A percentile compares a stretch with the other conserved stretches of the same genome.
Evolutionary conservation across 495 filamentous ascomycete genomes (phyloP).

Genomic region (Amniculicola lignicola): DNA sequence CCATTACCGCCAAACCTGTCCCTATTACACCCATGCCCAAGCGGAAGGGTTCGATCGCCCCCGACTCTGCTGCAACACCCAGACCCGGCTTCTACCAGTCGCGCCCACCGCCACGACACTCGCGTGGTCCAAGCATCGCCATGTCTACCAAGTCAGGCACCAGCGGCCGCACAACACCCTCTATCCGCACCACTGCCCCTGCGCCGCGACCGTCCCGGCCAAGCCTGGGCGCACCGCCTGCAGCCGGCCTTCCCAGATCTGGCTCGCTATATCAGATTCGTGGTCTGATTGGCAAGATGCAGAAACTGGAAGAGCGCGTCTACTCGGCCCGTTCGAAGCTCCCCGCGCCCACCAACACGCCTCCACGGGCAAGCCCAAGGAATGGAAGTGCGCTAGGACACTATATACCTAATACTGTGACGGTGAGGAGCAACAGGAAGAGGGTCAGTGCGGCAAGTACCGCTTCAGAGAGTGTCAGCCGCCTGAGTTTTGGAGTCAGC

Average conservation of each 20-base stretch:
- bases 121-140: slow-evolving; percentile 54
- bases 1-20: slow-evolving; percentile 31
- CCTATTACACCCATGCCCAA: slow-evolving; percentile 47
- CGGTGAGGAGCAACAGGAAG: slow-evolving; percentile 71
- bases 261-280: slow-evolving; percentile 90
- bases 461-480: slow-evolving; percentile 43
- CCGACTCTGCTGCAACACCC: slow-evolving; percentile 50
- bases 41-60: slow-evolving; percentile 33
- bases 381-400: slow-evolving; percentile 53
- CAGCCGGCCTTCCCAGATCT: slow-evolving; percentile 60
- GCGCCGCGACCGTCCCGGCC: slow-evolving; percentile 28
- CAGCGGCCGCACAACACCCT: slow-evolving; percentile 39
- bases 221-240: slow-evolving; percentile 31
- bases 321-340: slow-evolving; percentile 92
- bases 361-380: slow-evolving; percentile 76
- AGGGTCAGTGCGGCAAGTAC: slow-evolving; percentile 57
- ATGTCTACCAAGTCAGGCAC: slow-evolving; percentile 41
- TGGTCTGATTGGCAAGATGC: slow-evolving; percentile 92
- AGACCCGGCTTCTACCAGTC: slow-evolving; percentile 41
- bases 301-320: slow-evolving; percentile 85
- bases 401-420: slow-evolving; percentile 69
- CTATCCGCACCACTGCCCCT: slow-evolving; percentile 40
- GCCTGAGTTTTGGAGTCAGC: slow-evolving; percentile 50
- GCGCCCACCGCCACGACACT: slow-evolving; percentile 45
- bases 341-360: slow-evolving; percentile 72